Conservation (phyloP, 169 alveolate genomes). For the Plasmodium blacklocki region DNA sequence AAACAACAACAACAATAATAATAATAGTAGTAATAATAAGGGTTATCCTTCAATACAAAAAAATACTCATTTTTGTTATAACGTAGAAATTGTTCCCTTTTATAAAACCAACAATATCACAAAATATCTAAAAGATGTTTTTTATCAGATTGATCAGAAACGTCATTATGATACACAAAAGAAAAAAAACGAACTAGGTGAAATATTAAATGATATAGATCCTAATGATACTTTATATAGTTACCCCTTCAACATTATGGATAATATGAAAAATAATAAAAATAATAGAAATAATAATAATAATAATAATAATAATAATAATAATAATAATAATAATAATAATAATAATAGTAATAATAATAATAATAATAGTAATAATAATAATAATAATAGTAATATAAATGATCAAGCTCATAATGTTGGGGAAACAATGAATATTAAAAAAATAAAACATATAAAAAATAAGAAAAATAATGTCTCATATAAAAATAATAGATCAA, state of each 20-base stretch:
- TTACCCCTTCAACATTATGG: conserved; percentile 46
- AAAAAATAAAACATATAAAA: neutral
- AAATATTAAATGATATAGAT: conserved; percentile 17
- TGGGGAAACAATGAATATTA: neutral
- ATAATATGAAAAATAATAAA: neutral
- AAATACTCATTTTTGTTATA: conserved; percentile 30
- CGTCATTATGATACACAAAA: neutral
- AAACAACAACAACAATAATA: neutral
- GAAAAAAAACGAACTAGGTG: neutral
- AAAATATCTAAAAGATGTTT: conserved; percentile 23
- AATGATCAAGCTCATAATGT: neutral
- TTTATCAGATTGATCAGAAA: conserved; percentile 9
- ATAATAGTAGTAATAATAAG: neutral
- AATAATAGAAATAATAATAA: neutral
- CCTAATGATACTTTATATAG: neutral
- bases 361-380: neutral
- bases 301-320: neutral
- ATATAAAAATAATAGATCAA: neutral
- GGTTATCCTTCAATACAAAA: neutral
- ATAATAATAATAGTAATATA: neutral
- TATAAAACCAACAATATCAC: conserved; percentile 39
- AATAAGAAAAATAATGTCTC: neutral
- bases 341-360: neutral
- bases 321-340: neutral
- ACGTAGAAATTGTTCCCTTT: conserved; percentile 56